A percentile compares a stretch with the other conserved stretches of the same genome.
Conservation (phyloP, 2,329 filamentous ascomycete genomes). For the Alternaria consortialis region DNA sequence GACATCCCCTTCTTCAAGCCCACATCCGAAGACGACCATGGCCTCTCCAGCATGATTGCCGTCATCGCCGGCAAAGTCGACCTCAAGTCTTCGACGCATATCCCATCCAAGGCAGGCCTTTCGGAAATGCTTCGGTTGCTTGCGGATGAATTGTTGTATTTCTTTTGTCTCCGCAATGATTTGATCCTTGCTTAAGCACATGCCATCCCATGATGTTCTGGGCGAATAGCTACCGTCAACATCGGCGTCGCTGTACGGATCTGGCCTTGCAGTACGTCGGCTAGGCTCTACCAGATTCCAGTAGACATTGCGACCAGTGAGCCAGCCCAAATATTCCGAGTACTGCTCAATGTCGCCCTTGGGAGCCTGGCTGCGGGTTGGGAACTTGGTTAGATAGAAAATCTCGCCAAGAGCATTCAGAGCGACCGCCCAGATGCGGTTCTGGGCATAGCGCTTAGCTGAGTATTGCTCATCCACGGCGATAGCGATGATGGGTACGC, state of each 20-base stretch:
- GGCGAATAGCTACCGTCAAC: slow-evolving; percentile 79
- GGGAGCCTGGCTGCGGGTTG: slow-evolving; percentile 62
- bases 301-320: slow-evolving; percentile 76
- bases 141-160: slow-evolving; percentile 77
- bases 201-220: slow-evolving; percentile 76
- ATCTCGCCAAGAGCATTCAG: slow-evolving; percentile 93
- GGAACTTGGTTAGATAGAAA: slow-evolving; percentile 81
- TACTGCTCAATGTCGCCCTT: slow-evolving; percentile 61
- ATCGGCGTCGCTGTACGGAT: slow-evolving; percentile 75
- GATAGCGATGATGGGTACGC: slow-evolving; percentile 87
- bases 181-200: slow-evolving; percentile 75
- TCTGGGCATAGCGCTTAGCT: slow-evolving; percentile 70
- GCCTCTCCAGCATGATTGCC: slow-evolving; percentile 78
- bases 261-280: slow-evolving; percentile 73
- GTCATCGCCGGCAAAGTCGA: slow-evolving; percentile 88
- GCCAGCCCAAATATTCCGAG: slow-evolving; percentile 76
- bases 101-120: slow-evolving; percentile 86
- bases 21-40: slow-evolving; percentile 77
- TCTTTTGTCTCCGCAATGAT: slow-evolving; percentile 79
- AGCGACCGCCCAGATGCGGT: slow-evolving; percentile 88
- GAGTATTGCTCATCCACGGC: slow-evolving; percentile 85
- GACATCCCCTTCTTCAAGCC: slow-evolving; percentile 66
- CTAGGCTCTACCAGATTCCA: slow-evolving; percentile 86
- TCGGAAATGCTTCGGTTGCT: slow-evolving; percentile 80
- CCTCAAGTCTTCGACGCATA: slow-evolving; percentile 84